Percentiles rank a stretch among this genome's conserved stretches.
phyloP scores from a whole-genome alignment of 352 stramenopile genomes.

The Aphanomyces astaci region DNA sequence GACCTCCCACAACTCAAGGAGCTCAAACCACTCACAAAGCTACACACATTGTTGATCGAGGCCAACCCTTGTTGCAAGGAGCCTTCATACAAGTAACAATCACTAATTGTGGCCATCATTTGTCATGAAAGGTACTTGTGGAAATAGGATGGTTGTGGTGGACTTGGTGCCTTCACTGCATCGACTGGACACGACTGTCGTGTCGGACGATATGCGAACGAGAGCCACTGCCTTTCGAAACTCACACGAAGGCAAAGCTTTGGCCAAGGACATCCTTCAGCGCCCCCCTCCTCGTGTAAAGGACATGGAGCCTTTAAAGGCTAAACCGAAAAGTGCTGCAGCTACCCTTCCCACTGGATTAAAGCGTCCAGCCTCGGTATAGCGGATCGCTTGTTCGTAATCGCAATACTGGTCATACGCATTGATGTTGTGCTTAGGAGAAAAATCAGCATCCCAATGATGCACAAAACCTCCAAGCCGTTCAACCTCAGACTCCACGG shows the following conservation, averaged over 20 bases:
- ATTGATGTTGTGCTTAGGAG: no score
- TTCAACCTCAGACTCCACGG: not conserved
- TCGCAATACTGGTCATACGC: no score
- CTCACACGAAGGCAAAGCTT: slow-evolving; percentile 4
- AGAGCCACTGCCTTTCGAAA: not conserved
- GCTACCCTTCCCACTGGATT: no score
- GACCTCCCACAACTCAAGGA: slow-evolving; percentile 40
- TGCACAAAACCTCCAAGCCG: no score
- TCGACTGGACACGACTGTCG: not conserved
- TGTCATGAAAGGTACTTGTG: not conserved
- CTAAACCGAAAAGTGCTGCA: no score
- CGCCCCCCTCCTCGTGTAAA: not conserved
- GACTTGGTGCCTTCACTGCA: not conserved
- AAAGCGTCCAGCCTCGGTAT: not conserved
- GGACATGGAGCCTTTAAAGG: not conserved
- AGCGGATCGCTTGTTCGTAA: no score
- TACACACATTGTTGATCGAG: slow-evolving; percentile 50
- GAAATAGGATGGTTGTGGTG: not conserved
- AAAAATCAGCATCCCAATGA: not conserved
- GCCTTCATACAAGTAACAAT: slow-evolving; percentile 40
- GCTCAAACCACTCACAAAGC: slow-evolving; percentile 34
- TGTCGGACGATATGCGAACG: slow-evolving; percentile 15
- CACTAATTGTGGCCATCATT: not conserved
- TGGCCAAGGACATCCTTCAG: not conserved
- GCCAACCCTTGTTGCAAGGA: slow-evolving; percentile 58